These are phyloP conservation scores for Debaryomyces nepalensis DNA, from an alignment of 1,139 yeast genomes.

Conservation along the genomic window DNA sequence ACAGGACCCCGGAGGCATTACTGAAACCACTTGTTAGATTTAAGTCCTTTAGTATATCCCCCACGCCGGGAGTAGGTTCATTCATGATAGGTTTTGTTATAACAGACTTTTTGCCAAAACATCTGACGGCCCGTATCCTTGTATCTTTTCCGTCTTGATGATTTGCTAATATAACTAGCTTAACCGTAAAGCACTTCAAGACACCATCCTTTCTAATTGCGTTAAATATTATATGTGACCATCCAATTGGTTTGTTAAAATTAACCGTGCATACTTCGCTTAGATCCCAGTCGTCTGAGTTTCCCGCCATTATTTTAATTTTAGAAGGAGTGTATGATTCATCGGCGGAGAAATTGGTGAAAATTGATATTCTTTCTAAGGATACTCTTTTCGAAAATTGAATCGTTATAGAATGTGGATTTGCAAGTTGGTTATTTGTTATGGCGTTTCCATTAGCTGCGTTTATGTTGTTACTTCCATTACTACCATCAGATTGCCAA, in stretches of 20 bases:
- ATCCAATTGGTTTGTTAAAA: conserved; percentile 78
- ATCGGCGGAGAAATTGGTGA: conserved; percentile 68
- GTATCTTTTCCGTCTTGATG: conserved; percentile 98
- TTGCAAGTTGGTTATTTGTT: conserved; percentile 50
- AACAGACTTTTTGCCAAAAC: conserved; percentile 42
- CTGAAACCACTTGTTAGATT: conserved; percentile 34
- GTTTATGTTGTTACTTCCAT: conserved; percentile 32
- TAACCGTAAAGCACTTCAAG: conserved; percentile 73
- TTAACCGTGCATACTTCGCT: conserved; percentile 71
- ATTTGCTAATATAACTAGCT: conserved; percentile 73
- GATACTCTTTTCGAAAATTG: conserved; percentile 82
- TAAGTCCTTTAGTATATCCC: conserved; percentile 35
- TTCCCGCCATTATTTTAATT: conserved; percentile 76
- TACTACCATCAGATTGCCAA: conserved; percentile 94
- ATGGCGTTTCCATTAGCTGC: conserved; percentile 31
- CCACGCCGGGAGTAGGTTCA: conserved; percentile 12
- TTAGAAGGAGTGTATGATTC: conserved; percentile 92
- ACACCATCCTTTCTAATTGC: conserved; percentile 62
- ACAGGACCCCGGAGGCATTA: conserved; percentile 34
- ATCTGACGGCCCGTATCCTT: conserved; percentile 72
- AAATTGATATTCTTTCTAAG: conserved; percentile 71
- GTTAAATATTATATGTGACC: conserved; percentile 77
- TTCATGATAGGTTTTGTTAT: conserved; percentile 11
- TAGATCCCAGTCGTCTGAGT: conserved; percentile 79
- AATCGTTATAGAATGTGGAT: conserved; percentile 82